phyloP scores from a whole-genome alignment of 2,329 filamentous ascomycete genomes.

The Fusarium protoensiforme region DNA sequence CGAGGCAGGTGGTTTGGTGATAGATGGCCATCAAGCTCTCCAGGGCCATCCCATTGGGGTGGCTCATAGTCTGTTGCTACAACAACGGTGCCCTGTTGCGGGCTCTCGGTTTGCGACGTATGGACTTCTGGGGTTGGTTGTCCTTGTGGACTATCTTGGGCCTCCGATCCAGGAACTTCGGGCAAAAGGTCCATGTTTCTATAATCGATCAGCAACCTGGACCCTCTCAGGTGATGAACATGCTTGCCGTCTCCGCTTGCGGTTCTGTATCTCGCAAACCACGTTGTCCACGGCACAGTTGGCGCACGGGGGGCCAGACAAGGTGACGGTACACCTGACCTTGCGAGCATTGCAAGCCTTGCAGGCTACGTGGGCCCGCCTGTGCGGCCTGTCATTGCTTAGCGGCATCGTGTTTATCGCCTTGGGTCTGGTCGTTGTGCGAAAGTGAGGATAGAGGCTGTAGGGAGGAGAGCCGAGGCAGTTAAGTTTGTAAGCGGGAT shows the following conservation, averaged over 20 bases:
- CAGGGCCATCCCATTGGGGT: not conserved
- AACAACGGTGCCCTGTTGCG: not conserved
- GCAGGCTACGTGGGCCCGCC: constrained; percentile 33
- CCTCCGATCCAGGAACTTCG: not conserved
- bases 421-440: not conserved
- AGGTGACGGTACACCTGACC: constrained; percentile 37
- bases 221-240: not conserved
- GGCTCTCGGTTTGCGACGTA: not conserved
- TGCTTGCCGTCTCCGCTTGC: constrained; percentile 9
- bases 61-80: constrained; percentile 3
- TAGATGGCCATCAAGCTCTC: not conserved
- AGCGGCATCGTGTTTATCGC: not conserved
- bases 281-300: constrained; percentile 37
- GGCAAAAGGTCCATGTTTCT: not conserved
- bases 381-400: not conserved
- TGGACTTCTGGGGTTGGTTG: not conserved
- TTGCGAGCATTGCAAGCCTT: constrained; percentile 30
- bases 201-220: not conserved
- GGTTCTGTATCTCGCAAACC: constrained; percentile 23
- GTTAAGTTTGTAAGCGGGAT: not conserved
- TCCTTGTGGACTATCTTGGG: not conserved
- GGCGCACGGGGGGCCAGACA: constrained; percentile 35
- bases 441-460: not conserved
- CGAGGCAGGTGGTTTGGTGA: not conserved
- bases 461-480: not conserved